A percentile compares a stretch with the other conserved stretches of the same genome.
These are phyloP conservation scores for Neurospora discreta DNA, from an alignment of 495 filamentous ascomycete genomes.

Conservation along the genomic window DNA sequence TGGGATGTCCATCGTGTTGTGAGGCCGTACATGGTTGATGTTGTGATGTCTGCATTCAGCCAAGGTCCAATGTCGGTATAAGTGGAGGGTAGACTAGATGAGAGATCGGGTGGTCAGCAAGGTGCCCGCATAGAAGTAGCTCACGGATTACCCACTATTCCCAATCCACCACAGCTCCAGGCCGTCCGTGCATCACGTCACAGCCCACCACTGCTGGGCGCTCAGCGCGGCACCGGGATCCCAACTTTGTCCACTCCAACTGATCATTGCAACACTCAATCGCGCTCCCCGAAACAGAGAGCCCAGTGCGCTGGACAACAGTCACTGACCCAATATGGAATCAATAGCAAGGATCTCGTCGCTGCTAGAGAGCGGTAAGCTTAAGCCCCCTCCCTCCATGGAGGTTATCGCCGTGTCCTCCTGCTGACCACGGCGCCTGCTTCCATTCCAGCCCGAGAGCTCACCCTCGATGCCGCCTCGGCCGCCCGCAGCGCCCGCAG, in stretches of 20 bases:
- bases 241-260: neutral
- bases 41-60: no score
- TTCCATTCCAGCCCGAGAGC: conserved; percentile 62
- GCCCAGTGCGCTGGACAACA: conserved; percentile 1
- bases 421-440: conserved; percentile 9
- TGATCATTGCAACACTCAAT: neutral
- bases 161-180: neutral
- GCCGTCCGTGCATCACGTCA: neutral
- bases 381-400: neutral
- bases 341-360: conserved; percentile 91
- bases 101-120: neutral
- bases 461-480: conserved; percentile 92
- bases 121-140: neutral
- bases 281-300: neutral
- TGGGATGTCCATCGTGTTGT: neutral
- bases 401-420: conserved; percentile 1
- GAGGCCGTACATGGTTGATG: neutral
- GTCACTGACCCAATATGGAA: conserved; percentile 48
- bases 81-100: neutral
- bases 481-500: conserved; percentile 49
- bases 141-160: neutral
- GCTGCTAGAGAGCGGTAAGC: conserved; percentile 80
- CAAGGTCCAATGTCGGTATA: no score
- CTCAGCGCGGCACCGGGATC: neutral
- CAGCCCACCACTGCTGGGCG: neutral